Evolutionary conservation across 495 filamentous ascomycete species (phyloP).

Genomic region (Aspergillus funiculosus): DNA sequence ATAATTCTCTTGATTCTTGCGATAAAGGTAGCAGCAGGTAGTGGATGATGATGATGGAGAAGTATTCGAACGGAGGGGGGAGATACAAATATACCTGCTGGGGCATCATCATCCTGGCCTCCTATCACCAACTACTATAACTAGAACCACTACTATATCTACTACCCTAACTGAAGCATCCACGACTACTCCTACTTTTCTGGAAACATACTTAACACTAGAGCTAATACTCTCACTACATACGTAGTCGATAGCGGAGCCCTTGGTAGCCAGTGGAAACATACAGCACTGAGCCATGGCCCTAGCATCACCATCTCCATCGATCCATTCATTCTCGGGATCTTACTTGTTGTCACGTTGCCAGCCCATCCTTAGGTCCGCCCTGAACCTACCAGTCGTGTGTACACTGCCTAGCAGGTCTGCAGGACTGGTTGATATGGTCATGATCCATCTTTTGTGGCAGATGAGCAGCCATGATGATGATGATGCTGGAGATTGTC

Average conservation of each 20-base stretch:
- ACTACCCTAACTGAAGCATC: too few species aligned
- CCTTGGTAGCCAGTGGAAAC: not conserved
- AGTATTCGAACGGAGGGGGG: too few species aligned
- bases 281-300: slow-evolving; percentile 5
- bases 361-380: not conserved
- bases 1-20: slow-evolving; percentile 5
- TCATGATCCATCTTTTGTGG: slow-evolving; percentile 5
- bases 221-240: too few species aligned
- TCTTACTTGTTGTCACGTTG: slow-evolving; percentile 8
- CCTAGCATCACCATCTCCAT: slow-evolving; percentile 1
- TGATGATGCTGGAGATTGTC: not conserved
- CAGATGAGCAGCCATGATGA: slow-evolving; percentile 12
- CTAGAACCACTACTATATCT: too few species aligned
- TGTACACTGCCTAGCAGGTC: slow-evolving; percentile 5
- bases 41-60: too few species aligned
- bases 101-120: too few species aligned
- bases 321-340: slow-evolving; percentile 3
- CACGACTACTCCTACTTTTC: too few species aligned
- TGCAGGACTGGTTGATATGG: not conserved
- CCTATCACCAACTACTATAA: too few species aligned
- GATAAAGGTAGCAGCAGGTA: too few species aligned
- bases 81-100: too few species aligned
- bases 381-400: slow-evolving; percentile 10
- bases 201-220: too few species aligned
- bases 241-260: slow-evolving; percentile 2